These are phyloP conservation scores for Akanthomyces muscarius DNA, from an alignment of 2,329 filamentous ascomycete genomes.

Conservation along the genomic window DNA sequence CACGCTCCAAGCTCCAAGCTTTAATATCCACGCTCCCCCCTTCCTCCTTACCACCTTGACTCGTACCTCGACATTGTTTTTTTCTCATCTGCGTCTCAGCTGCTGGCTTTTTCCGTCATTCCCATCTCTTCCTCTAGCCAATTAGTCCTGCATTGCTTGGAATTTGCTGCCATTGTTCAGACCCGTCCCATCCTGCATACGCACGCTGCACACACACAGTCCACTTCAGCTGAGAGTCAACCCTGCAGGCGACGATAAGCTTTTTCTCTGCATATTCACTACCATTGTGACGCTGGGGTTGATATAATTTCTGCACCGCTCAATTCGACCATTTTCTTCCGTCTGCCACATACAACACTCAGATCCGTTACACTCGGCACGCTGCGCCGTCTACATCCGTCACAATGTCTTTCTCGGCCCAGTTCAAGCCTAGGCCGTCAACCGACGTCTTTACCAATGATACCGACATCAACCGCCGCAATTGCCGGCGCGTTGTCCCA, in stretches of 20 bases:
- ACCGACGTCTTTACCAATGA: conserved; percentile 62
- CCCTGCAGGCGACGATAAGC: background rate
- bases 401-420: conserved; percentile 29
- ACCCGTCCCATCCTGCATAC: background rate
- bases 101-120: background rate
- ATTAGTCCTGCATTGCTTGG: background rate
- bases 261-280: background rate
- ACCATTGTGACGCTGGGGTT: background rate
- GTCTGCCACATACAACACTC: background rate
- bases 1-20: background rate
- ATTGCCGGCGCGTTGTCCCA: conserved; percentile 62
- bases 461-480: conserved; percentile 63
- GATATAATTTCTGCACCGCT: background rate
- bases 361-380: background rate
- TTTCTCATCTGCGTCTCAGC: background rate
- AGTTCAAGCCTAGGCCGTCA: conserved; percentile 36
- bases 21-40: conserved; percentile 14
- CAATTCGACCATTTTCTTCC: background rate
- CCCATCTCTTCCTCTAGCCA: background rate
- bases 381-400: background rate
- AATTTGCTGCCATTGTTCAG: background rate
- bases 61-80: conserved; percentile 4
- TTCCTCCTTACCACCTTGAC: conserved; percentile 3
- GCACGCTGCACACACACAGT: background rate
- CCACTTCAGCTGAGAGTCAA: background rate